Evolutionary conservation across 306 rosid genomes (phyloP).

Genomic region (Fagus crenata): DNA sequence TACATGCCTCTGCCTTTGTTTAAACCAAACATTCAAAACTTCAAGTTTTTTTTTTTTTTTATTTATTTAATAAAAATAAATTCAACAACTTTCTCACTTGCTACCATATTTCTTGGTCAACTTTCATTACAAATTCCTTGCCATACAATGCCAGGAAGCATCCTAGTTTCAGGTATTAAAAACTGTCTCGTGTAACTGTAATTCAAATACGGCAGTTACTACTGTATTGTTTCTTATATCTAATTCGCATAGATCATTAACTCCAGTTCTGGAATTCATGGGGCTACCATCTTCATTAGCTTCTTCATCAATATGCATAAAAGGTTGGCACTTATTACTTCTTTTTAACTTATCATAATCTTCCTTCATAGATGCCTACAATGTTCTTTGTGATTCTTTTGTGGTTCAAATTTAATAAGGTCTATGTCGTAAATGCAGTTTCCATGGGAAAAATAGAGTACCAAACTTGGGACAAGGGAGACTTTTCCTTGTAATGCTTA

Average conservation of each 20-base stretch:
- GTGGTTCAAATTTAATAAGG: conserved; percentile 11
- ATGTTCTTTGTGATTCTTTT: conserved; percentile 7
- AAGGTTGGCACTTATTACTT: conserved; percentile 44
- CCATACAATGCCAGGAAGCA: conserved; percentile 85
- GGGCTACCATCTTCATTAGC: conserved; percentile 52
- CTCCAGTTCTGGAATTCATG: conserved; percentile 65
- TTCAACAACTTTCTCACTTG: neutral
- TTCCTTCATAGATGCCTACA: neutral
- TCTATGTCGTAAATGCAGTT: conserved; percentile 54
- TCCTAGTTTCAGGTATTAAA: conserved; percentile 74
- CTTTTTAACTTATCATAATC: conserved; percentile 3
- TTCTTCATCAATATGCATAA: conserved; percentile 62
- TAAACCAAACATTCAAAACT: conserved; percentile 5
- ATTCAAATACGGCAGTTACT: conserved; percentile 19
- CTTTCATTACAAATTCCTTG: conserved; percentile 12
- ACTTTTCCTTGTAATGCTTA: conserved; percentile 69
- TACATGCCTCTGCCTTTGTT: conserved; percentile 14
- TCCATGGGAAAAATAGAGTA: conserved; percentile 73
- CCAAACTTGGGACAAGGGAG: conserved; percentile 64
- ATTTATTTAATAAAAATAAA: too few species aligned
- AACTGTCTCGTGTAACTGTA: conserved; percentile 9
- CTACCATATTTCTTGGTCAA: neutral
- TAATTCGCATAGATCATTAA: conserved; percentile 11
- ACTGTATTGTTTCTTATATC: neutral
- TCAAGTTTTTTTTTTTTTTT: neutral